Evolutionary conservation across 345 rosid genomes (phyloP).

Genomic region (Linum tenue): DNA sequence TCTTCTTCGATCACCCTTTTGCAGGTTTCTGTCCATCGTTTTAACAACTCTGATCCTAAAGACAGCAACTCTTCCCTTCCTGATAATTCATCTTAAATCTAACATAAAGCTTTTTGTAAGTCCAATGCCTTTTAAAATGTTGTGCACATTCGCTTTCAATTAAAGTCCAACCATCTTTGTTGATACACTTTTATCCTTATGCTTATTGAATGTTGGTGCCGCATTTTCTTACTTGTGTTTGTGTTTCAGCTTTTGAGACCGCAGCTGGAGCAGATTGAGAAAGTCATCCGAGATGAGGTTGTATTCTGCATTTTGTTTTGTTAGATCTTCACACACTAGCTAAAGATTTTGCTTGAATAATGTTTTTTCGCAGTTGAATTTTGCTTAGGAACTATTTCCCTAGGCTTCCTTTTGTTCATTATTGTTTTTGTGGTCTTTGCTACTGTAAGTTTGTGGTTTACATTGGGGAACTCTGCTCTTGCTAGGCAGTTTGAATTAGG

Average conservation of each 20-base stretch:
- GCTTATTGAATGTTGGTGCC: background rate
- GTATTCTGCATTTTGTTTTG: background rate
- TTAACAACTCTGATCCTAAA: background rate
- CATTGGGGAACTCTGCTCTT: background rate
- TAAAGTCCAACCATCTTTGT: background rate
- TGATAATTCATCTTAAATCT: background rate
- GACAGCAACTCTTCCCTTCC: background rate
- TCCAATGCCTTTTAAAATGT: background rate
- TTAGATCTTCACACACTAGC: background rate
- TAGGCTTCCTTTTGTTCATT: background rate
- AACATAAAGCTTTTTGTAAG: background rate
- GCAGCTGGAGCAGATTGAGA: conserved; percentile 1
- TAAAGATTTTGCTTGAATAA: background rate
- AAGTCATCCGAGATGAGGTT: background rate
- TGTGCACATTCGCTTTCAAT: background rate
- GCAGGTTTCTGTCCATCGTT: background rate
- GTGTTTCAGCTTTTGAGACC: conserved; percentile 4
- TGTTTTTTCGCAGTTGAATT: background rate
- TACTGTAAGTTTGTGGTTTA: background rate
- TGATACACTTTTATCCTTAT: background rate
- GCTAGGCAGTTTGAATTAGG: background rate
- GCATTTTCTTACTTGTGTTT: background rate
- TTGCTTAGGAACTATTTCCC: background rate
- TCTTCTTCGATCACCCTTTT: background rate
- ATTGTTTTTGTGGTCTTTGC: background rate